Base-by-base conservation (phyloP, 331 rosid species). In the Rhamnella rubrinervis region DNA sequence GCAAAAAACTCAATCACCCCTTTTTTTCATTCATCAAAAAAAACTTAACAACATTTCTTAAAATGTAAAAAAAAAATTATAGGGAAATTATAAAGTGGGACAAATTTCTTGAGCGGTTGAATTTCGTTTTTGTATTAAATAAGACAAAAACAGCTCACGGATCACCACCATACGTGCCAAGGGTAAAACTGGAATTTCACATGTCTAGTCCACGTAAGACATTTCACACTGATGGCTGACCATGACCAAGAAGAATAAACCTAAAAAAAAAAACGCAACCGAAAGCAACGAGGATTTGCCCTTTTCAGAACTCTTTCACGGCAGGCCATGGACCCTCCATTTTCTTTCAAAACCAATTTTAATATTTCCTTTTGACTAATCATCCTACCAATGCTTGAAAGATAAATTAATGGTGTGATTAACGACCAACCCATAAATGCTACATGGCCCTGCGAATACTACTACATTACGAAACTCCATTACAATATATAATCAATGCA, bases 361-460 rank as follows among this genome's bases (percentile, higher is more conserved):
- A 16, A 47, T 68, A 15, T 57, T 47, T 6, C 2, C 19, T n/a
- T 70, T 80, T 65, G 71, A 74, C 74, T 8, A 31, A 59, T 12
- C 14, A 44, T 44, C 14, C 4, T 12, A 16, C 1, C 0, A 4
- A 17, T 18, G 7, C 20, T 16, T 16, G 7, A 5, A 16, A 5
- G 18, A 2, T n/a, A 9, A 16, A 19, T 76, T 70, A 78, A 78
- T 70, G 67, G 1, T 41, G 75, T 39, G 23, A 31, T 6, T 41
- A 20, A 75, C 71, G 18, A 46, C 49, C 80, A 71, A 52, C 25
- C 67, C 66, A 53, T 60, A 11, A 18, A 15, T 26, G 61, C 63
- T 6, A 47, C 50, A 55, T 55, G 55, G 66, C 47, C n/a, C 38
- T 55, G 35, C 13, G 0, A 1, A 1, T 5, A n/a, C 46, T 55